Conservation (phyloP, 306 rosid species). For the Prosopis cineraria region DNA sequence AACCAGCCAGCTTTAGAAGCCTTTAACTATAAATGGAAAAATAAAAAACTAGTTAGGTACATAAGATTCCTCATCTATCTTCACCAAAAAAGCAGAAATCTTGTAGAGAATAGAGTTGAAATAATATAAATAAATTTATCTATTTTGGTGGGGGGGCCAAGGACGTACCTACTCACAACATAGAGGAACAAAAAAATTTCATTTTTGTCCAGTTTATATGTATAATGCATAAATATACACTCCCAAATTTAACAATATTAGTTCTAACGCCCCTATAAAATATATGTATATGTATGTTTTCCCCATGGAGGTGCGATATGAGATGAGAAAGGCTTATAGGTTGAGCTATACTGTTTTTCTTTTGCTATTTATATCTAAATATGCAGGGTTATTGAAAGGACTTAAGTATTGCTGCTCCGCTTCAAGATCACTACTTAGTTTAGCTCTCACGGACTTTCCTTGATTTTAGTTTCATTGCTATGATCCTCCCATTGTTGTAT, state of each 20-base stretch:
- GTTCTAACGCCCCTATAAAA: too few species aligned
- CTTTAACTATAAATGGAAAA: background rate
- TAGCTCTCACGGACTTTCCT: background rate
- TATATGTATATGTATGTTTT: too few species aligned
- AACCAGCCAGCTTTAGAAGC: background rate
- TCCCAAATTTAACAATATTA: too few species aligned
- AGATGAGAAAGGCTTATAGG: background rate
- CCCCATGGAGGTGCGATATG: background rate
- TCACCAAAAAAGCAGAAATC: background rate
- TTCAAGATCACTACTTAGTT: background rate
- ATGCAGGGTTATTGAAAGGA: background rate
- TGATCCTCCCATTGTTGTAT: background rate
- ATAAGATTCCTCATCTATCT: background rate
- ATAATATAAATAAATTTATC: background rate
- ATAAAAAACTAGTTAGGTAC: background rate
- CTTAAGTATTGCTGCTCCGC: background rate
- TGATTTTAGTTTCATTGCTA: background rate
- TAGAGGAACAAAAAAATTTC: too few species aligned
- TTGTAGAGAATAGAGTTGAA: background rate
- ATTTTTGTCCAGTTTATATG: too few species aligned
- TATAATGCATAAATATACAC: too few species aligned
- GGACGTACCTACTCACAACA: too few species aligned
- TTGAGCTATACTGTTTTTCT: background rate
- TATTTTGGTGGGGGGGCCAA: too few species aligned
- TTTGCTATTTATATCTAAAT: background rate